Evolutionary conservation across 129 eudicot species (phyloP).

Genomic region (Logfia minima): DNA sequence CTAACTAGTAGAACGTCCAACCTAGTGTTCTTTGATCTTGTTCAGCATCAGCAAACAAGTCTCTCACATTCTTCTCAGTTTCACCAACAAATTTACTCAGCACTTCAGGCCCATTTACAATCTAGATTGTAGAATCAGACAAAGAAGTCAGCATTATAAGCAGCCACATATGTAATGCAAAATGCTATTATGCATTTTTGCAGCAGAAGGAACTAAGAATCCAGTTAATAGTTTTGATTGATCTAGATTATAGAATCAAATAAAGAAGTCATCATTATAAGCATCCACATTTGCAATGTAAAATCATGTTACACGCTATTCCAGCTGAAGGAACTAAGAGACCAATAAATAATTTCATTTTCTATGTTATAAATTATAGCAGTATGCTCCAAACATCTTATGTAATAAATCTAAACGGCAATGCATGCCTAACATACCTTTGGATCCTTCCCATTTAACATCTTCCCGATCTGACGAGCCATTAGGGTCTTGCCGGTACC

Average conservation of each 20-base stretch:
- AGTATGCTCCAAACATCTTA: not conserved
- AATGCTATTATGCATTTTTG: slow-evolving; percentile 3
- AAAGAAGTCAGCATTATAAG: slow-evolving; percentile 1
- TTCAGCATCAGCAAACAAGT: slow-evolving; percentile 99
- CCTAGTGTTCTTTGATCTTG: slow-evolving; percentile 92
- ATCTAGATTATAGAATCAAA: slow-evolving; percentile 51
- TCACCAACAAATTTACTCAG: slow-evolving; percentile 98
- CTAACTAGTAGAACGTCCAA: slow-evolving; percentile 28
- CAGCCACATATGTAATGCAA: slow-evolving; percentile 12
- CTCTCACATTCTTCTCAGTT: slow-evolving; percentile 96
- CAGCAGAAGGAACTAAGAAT: not conserved
- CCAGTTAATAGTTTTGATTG: not conserved
- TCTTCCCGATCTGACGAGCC: slow-evolving; percentile 99
- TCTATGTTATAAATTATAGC: not conserved
- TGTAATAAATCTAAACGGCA: slow-evolving; percentile 14
- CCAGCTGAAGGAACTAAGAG: not conserved
- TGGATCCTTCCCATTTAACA: slow-evolving; percentile 95
- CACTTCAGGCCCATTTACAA: slow-evolving; percentile 99
- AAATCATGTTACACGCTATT: slow-evolving; percentile 3
- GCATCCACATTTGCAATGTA: slow-evolving; percentile 11
- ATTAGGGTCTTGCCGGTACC: slow-evolving; percentile 98
- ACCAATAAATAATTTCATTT: not conserved
- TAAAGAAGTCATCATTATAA: slow-evolving; percentile 10
- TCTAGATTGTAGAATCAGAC: slow-evolving; percentile 46
- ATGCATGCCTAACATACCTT: slow-evolving; percentile 55